Conservation (phyloP, 352 stramenopile species). For the Phytopythium chamaehyphon region DNA sequence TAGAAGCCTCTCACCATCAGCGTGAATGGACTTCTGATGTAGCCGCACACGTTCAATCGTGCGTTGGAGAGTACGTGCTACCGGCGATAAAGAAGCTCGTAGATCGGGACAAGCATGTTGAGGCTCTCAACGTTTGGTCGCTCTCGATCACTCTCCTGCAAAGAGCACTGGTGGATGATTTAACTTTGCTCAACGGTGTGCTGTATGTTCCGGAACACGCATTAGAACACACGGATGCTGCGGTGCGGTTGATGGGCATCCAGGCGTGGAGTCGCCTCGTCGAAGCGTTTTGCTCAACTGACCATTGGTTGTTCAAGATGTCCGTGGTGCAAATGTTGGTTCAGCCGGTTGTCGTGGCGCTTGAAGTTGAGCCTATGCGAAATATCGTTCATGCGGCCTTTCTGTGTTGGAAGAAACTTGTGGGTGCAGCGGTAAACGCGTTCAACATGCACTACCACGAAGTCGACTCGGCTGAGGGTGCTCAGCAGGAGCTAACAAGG, state of each 20-base stretch:
- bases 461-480: constrained; percentile 12
- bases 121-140: constrained; percentile 54
- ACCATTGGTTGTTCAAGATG: constrained; percentile 60
- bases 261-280: constrained; percentile 48
- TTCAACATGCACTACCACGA: constrained; percentile 34
- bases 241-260: constrained; percentile 43
- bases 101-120: constrained; percentile 29
- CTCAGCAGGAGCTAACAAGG: constrained; percentile 31
- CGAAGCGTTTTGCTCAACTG: constrained; percentile 36
- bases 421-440: constrained; percentile 34
- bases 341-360: constrained; percentile 36
- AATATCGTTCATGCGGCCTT: constrained; percentile 52
- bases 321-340: constrained; percentile 42
- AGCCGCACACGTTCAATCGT: constrained; percentile 28
- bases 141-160: constrained; percentile 46
- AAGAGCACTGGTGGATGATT: constrained; percentile 28
- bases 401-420: constrained; percentile 41
- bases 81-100: constrained; percentile 54
- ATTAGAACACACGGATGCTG: constrained; percentile 41
- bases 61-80: constrained; percentile 42
- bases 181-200: constrained; percentile 43
- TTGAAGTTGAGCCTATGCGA: constrained; percentile 40
- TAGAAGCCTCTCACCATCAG: constrained; percentile 34
- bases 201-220: constrained; percentile 53
- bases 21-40: constrained; percentile 29